Percentiles rank a stretch among this genome's conserved stretches.
Conservation (phyloP, 208 protist species). For the Blastocrithidia nonstop region DNA sequence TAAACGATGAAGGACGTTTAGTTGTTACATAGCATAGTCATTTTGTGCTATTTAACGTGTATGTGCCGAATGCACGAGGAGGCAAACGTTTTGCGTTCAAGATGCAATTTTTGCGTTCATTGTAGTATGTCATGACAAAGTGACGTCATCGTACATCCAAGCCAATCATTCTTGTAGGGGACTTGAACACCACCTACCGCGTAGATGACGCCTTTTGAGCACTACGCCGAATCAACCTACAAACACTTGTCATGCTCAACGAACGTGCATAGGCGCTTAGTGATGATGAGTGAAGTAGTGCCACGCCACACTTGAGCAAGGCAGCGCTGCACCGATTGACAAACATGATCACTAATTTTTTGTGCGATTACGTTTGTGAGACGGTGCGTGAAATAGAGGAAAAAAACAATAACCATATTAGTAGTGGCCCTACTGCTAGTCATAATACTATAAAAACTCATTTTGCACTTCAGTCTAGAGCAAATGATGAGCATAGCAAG, state of each 20-base stretch:
- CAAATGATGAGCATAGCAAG: too few species aligned
- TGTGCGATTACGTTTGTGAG: constrained; percentile 13
- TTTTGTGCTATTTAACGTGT: constrained; percentile 76
- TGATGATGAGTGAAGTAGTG: constrained; percentile 16
- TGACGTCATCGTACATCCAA: constrained; percentile 27
- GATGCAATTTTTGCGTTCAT: constrained; percentile 25
- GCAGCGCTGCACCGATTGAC: constrained; percentile 13
- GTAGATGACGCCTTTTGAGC: constrained; percentile 56
- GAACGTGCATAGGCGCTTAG: background rate
- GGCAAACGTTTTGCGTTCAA: constrained; percentile 41
- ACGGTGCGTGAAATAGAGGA: background rate
- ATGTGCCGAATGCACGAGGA: constrained; percentile 70
- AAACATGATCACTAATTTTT: constrained; percentile 14
- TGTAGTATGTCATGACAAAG: constrained; percentile 20
- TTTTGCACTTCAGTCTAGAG: too few species aligned
- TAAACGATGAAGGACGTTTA: constrained; percentile 72
- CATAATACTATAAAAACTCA: too few species aligned
- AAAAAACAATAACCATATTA: too few species aligned
- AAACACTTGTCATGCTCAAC: constrained; percentile 11
- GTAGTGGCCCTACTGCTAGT: too few species aligned
- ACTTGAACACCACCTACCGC: constrained; percentile 77
- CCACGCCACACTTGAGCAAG: constrained; percentile 14
- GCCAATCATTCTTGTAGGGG: constrained; percentile 61
- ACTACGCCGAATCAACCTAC: constrained; percentile 44
- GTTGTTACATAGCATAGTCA: constrained; percentile 64